These are phyloP conservation scores for Aurifilum marmelostoma DNA, from an alignment of 2,329 filamentous ascomycete genomes.

Conservation along the genomic window DNA sequence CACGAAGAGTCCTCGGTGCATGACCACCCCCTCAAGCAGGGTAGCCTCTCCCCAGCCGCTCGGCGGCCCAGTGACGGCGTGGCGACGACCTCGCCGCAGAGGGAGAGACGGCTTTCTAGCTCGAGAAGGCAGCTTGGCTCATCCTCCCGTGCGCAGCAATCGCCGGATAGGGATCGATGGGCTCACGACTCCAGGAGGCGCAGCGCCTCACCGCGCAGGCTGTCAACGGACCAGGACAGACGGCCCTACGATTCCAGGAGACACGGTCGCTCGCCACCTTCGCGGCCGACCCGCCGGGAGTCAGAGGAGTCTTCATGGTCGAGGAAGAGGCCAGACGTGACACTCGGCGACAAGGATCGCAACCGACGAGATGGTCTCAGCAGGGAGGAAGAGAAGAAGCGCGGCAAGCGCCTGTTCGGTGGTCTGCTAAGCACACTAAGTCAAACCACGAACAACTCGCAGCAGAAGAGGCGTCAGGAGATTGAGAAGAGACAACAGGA, in stretches of 20 bases:
- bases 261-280: neutral
- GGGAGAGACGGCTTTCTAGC: constrained; percentile 9
- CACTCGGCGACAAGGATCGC: constrained; percentile 25
- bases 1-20: neutral
- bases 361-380: constrained; percentile 47
- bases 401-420: constrained; percentile 84
- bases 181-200: constrained; percentile 6
- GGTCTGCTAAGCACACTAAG: constrained; percentile 77
- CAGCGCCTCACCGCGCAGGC: constrained; percentile 8
- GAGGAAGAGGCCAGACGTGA: constrained; percentile 20
- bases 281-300: constrained; percentile 6
- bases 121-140: neutral
- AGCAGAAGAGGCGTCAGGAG: constrained; percentile 73
- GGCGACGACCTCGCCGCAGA: constrained; percentile 6
- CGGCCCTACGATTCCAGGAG: constrained; percentile 4
- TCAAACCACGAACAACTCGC: constrained; percentile 65
- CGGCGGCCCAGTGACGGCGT: constrained; percentile 1
- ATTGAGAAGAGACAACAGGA: constrained; percentile 83
- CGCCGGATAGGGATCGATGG: neutral
- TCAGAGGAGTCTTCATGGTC: constrained; percentile 23
- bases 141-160: constrained; percentile 1
- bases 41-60: constrained; percentile 2
- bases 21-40: neutral
- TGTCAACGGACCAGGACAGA: constrained; percentile 16
- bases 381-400: constrained; percentile 76